These are phyloP conservation scores for Dendrocalamus sinicus DNA, from an alignment of 176 grass and related monocot species.

Conservation along the genomic window DNA sequence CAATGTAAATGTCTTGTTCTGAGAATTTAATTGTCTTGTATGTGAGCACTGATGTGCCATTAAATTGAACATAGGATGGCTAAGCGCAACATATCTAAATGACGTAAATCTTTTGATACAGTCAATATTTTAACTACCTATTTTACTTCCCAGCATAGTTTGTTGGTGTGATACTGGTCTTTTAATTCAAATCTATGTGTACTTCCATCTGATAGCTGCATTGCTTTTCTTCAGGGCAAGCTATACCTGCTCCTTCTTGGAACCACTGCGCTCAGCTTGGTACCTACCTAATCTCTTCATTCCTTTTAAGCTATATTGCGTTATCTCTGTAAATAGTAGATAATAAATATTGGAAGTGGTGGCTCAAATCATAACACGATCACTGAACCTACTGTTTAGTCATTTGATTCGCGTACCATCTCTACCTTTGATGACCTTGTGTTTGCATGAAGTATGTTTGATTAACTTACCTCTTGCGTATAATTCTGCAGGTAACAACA, in stretches of 20 bases:
- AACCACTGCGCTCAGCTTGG: conserved; percentile 97
- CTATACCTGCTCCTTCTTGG: conserved; percentile 94
- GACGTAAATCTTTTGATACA: neutral
- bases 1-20: neutral
- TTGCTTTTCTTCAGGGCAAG: conserved; percentile 80
- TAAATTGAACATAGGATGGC: neutral
- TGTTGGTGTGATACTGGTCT: neutral
- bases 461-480: conserved; percentile 27
- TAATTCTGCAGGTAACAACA: conserved; percentile 80
- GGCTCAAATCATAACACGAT: neutral
- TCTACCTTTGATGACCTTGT: neutral
- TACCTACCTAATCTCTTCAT: conserved; percentile 43
- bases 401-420: neutral
- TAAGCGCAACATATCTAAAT: conserved; percentile 8
- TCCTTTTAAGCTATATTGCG: conserved; percentile 23
- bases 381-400: neutral
- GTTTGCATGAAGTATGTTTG: neutral
- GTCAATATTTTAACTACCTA: neutral
- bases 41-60: neutral
- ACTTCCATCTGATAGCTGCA: conserved; percentile 40
- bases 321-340: conserved; percentile 17
- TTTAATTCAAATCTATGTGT: conserved; percentile 10
- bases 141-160: conserved; percentile 16
- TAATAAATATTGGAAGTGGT: neutral
- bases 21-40: conserved; percentile 11